These are phyloP conservation scores for Sphenostylis stenocarpa DNA, from an alignment of 306 rosid genomes.

Conservation along the genomic window DNA sequence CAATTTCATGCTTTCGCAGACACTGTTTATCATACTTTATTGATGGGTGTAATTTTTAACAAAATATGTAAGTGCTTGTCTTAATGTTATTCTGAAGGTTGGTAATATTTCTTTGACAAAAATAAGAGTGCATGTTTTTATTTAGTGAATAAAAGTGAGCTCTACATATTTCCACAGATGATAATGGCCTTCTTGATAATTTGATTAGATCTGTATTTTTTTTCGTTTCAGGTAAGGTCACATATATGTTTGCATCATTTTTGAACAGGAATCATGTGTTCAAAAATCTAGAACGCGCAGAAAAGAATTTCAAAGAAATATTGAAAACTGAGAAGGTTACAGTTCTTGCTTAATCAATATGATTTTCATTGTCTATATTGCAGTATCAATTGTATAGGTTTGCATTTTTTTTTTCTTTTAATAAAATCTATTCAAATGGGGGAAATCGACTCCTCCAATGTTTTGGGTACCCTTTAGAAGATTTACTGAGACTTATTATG, in stretches of 20 bases:
- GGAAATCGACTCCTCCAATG: not conserved
- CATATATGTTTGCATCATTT: conserved; percentile 94
- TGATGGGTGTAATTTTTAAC: not conserved
- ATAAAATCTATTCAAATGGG: conserved; percentile 15
- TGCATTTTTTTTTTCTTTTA: conserved; percentile 4
- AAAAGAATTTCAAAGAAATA: conserved; percentile 60
- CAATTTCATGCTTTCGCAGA: not conserved
- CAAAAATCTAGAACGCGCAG: conserved; percentile 72
- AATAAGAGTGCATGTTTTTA: not conserved
- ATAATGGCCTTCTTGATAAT: not conserved
- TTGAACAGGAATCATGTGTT: conserved; percentile 88
- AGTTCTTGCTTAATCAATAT: conserved; percentile 29
- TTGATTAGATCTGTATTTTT: conserved; percentile 36
- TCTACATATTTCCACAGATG: not conserved
- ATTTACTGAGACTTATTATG: too few species aligned
- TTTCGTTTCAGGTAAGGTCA: conserved; percentile 80
- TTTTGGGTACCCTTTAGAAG: not conserved
- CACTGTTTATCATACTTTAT: conserved; percentile 13
- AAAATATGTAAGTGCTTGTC: not conserved
- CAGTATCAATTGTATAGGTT: not conserved
- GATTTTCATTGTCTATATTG: not conserved
- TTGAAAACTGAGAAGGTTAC: conserved; percentile 85
- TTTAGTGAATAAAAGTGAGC: conserved; percentile 11
- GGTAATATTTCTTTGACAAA: not conserved
- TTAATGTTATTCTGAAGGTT: not conserved